A percentile compares a stretch with the other conserved stretches of the same genome.
phyloP scores from a whole-genome alignment of 768 basidiomycete species.

The Tricholoma matsutake region DNA sequence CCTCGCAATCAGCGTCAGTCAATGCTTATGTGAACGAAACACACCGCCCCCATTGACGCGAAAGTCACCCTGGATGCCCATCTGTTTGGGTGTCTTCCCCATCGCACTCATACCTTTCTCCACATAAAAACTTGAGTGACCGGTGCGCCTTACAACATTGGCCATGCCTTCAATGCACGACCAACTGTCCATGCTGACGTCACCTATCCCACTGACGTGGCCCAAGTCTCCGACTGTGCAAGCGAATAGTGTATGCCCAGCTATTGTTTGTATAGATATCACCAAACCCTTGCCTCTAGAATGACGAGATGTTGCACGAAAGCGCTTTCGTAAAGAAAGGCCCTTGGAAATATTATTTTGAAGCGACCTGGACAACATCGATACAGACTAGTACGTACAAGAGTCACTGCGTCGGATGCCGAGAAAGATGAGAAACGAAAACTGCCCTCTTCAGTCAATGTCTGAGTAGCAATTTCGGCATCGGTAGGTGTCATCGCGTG shows the following conservation, averaged over 20 bases:
- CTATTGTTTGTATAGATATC: constrained; percentile 75
- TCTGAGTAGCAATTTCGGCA: constrained; percentile 68
- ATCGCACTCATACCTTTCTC: constrained; percentile 85
- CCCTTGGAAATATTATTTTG: constrained; percentile 33
- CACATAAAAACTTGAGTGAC: constrained; percentile 83
- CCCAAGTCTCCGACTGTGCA: constrained; percentile 85
- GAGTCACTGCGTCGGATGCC: constrained; percentile 75
- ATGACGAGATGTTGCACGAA: constrained; percentile 68
- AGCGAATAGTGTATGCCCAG: constrained; percentile 75
- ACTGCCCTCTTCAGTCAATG: constrained; percentile 64
- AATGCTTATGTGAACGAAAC: constrained; percentile 21
- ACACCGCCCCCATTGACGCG: constrained; percentile 75
- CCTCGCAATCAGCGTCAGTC: not conserved
- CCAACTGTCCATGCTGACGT: constrained; percentile 83
- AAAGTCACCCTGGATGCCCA: constrained; percentile 65
- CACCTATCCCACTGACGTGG: constrained; percentile 58
- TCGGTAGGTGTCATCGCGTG: constrained; percentile 64
- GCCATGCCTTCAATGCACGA: constrained; percentile 75
- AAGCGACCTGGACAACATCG: not conserved
- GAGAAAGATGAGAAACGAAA: constrained; percentile 75
- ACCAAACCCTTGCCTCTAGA: constrained; percentile 77
- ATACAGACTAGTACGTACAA: constrained; percentile 35
- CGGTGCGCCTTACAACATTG: constrained; percentile 72
- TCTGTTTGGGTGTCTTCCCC: constrained; percentile 72
- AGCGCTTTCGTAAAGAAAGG: constrained; percentile 80